A percentile compares a stretch with the other conserved stretches of the same genome.
phyloP scores from a whole-genome alignment of 2,329 filamentous ascomycete species.

The Bipolaris gigantea region DNA sequence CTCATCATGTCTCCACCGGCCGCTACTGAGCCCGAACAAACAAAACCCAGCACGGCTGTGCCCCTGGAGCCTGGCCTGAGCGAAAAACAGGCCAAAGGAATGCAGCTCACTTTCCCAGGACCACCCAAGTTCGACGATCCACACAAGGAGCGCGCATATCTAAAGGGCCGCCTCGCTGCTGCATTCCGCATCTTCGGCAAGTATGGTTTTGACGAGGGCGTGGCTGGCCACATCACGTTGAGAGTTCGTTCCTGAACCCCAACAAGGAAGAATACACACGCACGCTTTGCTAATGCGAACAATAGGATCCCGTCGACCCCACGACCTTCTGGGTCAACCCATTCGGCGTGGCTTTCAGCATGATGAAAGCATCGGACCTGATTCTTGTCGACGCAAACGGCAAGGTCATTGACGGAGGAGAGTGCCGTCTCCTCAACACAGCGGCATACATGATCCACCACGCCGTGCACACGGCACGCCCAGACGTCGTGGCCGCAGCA shows the following conservation, averaged over 20 bases:
- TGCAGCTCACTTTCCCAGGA: constrained; percentile 30
- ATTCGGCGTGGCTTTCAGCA: constrained; percentile 63
- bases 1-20: constrained; percentile 34
- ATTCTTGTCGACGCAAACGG: constrained; percentile 66
- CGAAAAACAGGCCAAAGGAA: constrained; percentile 28
- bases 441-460: constrained; percentile 64
- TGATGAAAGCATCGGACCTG: constrained; percentile 67
- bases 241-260: constrained; percentile 41
- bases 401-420: constrained; percentile 64
- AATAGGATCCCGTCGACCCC: constrained; percentile 59
- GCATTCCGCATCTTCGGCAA: constrained; percentile 47
- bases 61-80: constrained; percentile 40
- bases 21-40: constrained; percentile 31
- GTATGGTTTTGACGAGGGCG: constrained; percentile 47
- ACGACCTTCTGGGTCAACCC: constrained; percentile 69
- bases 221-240: constrained; percentile 66
- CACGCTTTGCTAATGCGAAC: constrained; percentile 2
- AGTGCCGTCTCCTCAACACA: constrained; percentile 42
- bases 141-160: constrained; percentile 43
- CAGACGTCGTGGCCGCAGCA: constrained; percentile 61
- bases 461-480: constrained; percentile 61
- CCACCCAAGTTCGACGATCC: constrained; percentile 44
- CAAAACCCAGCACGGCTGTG: constrained; percentile 32
- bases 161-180: constrained; percentile 44
- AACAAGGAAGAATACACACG: not conserved